Base-by-base conservation (phyloP, 129 eudicot species). In the Flaveria bidentis region DNA sequence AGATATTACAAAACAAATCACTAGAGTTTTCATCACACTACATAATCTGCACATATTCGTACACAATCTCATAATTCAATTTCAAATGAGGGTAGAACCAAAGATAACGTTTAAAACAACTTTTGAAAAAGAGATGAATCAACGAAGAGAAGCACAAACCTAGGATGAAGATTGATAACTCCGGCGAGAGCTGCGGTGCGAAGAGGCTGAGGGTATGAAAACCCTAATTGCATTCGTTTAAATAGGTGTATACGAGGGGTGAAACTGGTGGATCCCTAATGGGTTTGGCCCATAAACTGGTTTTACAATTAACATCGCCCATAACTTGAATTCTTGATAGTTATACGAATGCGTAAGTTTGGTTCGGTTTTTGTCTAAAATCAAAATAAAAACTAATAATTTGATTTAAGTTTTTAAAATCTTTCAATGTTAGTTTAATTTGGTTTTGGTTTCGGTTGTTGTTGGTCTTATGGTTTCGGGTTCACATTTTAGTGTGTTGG, bases 161-260 rank as follows among this genome's bases (percentile, higher is more conserved):
- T 75, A 16, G 6, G 72, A 76, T 76, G 64, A 39, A 42, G 73
- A 67, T 76, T 33, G 47, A 22, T 77, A 16, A 67, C 30, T 67
- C 58, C 75, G 77, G 72, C 76, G 28, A 47, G 57, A 61, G 77
- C 76, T 71, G 82, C 69, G 67, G 2, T 10, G 78, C 44, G 12
- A 60, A 7, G 66, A 50, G 71, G 80, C 76, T 1, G 62, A 36
- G 56, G 64, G 71, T 79, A 49, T 79, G 57, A 49, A 79, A 79
- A 71, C 82, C 82, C 82, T 79, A 79, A 79, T 79, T 71, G 72
- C 57, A 49, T 79, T 60, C 8, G 28, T 16, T 78, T 78, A 58
- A 60, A 78, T 47, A 70, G 76, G 20, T 57, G 82, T 68, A 52
- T 26, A 1, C 18, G 53, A 30, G 6, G 30, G 61, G 28, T 26